Conservation (phyloP, 2,329 filamentous ascomycete genomes). For the Alternaria novae-zelandiae region DNA sequence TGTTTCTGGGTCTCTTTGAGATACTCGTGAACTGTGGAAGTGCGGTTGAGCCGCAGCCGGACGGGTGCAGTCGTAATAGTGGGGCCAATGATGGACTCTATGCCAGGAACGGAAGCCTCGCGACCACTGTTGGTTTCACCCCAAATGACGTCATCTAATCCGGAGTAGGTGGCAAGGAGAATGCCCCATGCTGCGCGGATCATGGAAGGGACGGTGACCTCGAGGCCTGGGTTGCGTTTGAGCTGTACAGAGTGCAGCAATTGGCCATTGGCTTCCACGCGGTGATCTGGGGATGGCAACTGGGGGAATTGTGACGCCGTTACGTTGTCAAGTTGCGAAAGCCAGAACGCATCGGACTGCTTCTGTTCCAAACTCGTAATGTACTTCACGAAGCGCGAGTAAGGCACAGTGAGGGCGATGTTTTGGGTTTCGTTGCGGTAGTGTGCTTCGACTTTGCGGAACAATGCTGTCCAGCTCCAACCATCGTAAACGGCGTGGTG, state of each 20-base stretch:
- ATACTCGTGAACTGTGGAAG: constrained; percentile 31
- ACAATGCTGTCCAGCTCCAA: constrained; percentile 37
- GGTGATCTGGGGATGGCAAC: constrained; percentile 39
- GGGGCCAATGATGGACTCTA: constrained; percentile 51
- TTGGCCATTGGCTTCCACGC: constrained; percentile 39
- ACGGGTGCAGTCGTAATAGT: constrained; percentile 52
- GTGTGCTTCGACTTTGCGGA: constrained; percentile 34
- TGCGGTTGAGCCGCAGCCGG: constrained; percentile 49
- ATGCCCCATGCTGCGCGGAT: constrained; percentile 56
- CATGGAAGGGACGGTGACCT: constrained; percentile 45
- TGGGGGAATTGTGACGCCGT: constrained; percentile 41
- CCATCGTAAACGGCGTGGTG: constrained; percentile 50
- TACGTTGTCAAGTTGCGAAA: constrained; percentile 33
- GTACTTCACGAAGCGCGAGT: constrained; percentile 42
- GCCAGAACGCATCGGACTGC: constrained; percentile 38
- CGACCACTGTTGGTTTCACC: constrained; percentile 51
- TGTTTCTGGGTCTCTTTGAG: constrained; percentile 37
- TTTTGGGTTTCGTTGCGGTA: constrained; percentile 19
- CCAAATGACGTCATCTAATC: constrained; percentile 56
- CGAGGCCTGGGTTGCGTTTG: constrained; percentile 25
- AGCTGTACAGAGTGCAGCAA: constrained; percentile 27
- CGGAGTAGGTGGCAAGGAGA: constrained; percentile 55
- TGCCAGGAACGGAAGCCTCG: constrained; percentile 43
- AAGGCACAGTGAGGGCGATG: constrained; percentile 29
- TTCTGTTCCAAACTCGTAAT: constrained; percentile 33